A percentile compares a stretch with the other conserved stretches of the same genome.
These are phyloP conservation scores for Pleurozium schreberi DNA, from an alignment of 225 moss, liverwort and hornwort species.

Conservation along the genomic window DNA sequence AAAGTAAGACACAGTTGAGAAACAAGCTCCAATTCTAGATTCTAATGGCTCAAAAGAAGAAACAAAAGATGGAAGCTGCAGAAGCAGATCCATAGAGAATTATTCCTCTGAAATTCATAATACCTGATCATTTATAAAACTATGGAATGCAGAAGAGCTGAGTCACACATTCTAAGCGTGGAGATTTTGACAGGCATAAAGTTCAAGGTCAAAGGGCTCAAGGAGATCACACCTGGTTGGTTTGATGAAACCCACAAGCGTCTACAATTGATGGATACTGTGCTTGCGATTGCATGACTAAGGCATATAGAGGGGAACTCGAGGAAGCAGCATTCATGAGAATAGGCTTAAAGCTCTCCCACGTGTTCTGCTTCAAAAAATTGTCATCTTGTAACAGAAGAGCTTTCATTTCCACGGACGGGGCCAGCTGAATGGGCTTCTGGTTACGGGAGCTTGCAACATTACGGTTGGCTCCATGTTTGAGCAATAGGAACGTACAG, in stretches of 20 bases:
- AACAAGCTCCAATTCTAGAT: neutral
- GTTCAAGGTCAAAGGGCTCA: neutral
- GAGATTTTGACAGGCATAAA: neutral
- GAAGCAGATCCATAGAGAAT: neutral
- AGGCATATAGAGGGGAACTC: conserved; percentile 34
- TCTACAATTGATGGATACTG: conserved; percentile 44
- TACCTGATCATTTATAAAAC: neutral
- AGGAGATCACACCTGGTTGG: conserved; percentile 32
- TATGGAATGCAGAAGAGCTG: neutral
- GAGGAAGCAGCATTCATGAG: conserved; percentile 24
- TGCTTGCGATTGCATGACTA: conserved; percentile 57
- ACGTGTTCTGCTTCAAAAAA: conserved; percentile 51
- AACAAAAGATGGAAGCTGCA: neutral
- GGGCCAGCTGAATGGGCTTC: conserved; percentile 82
- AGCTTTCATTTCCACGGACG: conserved; percentile 80
- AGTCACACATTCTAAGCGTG: neutral
- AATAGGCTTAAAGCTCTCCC: conserved; percentile 55
- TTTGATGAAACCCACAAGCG: conserved; percentile 29
- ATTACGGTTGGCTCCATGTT: conserved; percentile 88
- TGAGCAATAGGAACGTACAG: conserved; percentile 68
- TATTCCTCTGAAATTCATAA: neutral
- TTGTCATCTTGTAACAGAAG: conserved; percentile 70
- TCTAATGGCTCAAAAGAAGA: neutral
- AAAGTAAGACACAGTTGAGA: neutral
- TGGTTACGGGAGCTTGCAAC: conserved; percentile 87